Evolutionary conservation across 345 rosid species (phyloP), one percentile per base, ranked within the genome.

Genomic region (Moringa oleifera): DNA sequence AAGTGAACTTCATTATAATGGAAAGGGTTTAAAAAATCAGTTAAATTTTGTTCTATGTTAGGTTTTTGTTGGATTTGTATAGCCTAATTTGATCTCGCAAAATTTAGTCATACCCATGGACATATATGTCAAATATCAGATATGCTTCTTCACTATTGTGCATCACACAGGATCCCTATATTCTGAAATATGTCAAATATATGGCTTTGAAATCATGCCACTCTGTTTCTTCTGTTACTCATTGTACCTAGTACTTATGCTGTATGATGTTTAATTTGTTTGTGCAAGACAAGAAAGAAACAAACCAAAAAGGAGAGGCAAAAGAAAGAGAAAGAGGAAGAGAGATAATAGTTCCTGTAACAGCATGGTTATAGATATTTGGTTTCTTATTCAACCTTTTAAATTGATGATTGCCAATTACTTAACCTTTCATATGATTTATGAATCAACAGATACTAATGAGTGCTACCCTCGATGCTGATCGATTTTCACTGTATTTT

Each of bases 391-490:
- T 54, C 20, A 57, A 23, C 59, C 45, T 51, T 61, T 3, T n/a
- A 28, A 28, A 28, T 28, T 8, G 3, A 28, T 28, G 54, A 58
- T 68, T 9, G 18, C 17, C 20, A 23, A 50, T 52, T 61, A 55
- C 51, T 57, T 53, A 49, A 22, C 20, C 4, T 66, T 50, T 64
- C 62, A 57, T 22, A 19, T 68, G 25, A 23, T 41, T 49, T 45
- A 15, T 68, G 31, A 58, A 33, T 33, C 37, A 62, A 68, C 83
- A 90, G 98, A 77, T 93, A 72, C 64, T 93, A 61, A 93, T 93
- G 98, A 93, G 98, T 79, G 98, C 98, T 53, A 93, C 98, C 18
- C 83, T 93, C 24, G 91, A 93, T 78, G 84, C 95, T 54, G 98
- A 80, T 59, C 77, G 91, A 64, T 90, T 93, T 81, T 84, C 96